Conservation (phyloP, 1,284 basidiomycete genomes). For the Xerocomus tenax region DNA sequence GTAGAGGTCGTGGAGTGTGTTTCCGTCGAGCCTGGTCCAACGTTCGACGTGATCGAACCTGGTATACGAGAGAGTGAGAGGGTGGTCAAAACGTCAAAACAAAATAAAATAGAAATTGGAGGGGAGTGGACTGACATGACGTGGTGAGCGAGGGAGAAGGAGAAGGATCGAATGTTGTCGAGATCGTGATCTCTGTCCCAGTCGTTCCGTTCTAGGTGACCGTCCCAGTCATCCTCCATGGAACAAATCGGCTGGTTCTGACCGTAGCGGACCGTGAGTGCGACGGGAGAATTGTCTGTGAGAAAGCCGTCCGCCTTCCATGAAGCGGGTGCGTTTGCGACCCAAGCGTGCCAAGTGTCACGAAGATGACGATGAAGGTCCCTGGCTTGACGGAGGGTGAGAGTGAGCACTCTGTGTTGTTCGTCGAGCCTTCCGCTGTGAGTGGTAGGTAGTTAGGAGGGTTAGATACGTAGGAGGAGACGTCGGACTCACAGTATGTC, state of each 20-base stretch:
- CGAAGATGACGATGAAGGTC: not conserved
- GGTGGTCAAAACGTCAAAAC: no score
- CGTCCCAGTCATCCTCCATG: rapidly evolving
- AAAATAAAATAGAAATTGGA: no score
- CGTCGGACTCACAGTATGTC: no score
- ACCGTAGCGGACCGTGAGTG: conserved; percentile 2
- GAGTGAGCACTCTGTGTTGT: not conserved
- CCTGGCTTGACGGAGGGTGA: not conserved
- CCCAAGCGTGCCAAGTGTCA: not conserved
- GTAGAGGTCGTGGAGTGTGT: no score
- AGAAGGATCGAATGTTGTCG: not conserved
- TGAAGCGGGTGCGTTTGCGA: not conserved
- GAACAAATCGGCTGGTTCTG: conserved; percentile 6
- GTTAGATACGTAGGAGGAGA: no score
- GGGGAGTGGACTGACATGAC: not conserved
- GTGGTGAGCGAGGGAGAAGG: not conserved
- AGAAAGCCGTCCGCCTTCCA: conserved; percentile 6
- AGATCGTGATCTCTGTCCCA: conserved; percentile 3
- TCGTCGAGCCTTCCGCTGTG: not conserved
- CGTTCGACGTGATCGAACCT: no score
- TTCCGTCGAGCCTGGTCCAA: no score
- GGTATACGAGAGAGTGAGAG: no score
- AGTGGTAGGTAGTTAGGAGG: no score
- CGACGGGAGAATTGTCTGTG: not conserved
- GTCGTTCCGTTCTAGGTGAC: not conserved